phyloP scores from a whole-genome alignment of 2,329 filamentous ascomycete genomes.

The Capronia americana region DNA sequence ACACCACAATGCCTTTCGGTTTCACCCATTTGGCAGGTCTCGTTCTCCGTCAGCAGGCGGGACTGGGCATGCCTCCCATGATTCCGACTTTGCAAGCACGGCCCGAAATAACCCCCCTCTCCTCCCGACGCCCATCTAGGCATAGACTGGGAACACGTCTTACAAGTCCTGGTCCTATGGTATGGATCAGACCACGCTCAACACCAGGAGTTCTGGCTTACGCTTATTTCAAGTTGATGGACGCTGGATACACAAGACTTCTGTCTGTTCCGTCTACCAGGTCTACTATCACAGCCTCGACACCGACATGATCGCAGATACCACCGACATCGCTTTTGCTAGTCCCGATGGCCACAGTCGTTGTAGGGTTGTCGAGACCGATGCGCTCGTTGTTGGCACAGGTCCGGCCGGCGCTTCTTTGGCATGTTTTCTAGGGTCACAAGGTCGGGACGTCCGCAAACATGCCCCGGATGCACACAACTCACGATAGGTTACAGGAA shows the following conservation, averaged over 20 bases:
- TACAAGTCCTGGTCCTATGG: background rate
- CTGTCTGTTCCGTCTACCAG: background rate
- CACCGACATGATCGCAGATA: background rate
- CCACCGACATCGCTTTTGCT: background rate
- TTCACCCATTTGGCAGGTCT: background rate
- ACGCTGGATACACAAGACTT: background rate
- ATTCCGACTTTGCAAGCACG: background rate
- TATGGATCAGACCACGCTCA: background rate
- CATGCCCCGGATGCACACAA: background rate
- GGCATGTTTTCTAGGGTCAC: conserved; percentile 24
- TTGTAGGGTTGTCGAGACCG: conserved; percentile 1
- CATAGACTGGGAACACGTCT: background rate
- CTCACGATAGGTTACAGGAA: background rate
- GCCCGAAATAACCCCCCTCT: background rate
- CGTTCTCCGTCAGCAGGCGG: background rate
- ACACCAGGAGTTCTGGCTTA: background rate
- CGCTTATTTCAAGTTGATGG: background rate
- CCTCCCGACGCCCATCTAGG: background rate
- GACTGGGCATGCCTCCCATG: background rate
- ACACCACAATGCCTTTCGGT: background rate
- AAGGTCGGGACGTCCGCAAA: conserved; percentile 49
- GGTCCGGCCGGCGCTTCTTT: conserved; percentile 60
- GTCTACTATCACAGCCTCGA: background rate
- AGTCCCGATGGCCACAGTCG: background rate
- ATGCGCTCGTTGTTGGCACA: conserved; percentile 47